Conservation (phyloP, 2,329 filamentous ascomycete species). For the Hypomyces perniciosus region DNA sequence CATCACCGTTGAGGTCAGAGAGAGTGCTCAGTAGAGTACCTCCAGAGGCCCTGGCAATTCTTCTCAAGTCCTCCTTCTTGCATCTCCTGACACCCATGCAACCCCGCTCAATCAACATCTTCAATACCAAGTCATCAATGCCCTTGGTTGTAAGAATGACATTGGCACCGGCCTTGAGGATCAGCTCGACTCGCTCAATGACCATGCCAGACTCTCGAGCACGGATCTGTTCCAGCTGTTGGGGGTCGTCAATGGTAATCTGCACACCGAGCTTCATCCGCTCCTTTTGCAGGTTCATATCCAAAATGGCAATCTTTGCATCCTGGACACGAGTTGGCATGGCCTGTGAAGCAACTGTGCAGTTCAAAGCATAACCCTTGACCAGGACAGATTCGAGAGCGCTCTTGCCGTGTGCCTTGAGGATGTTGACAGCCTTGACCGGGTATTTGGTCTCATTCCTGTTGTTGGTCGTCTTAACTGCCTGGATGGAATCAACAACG, state of each 20-base stretch:
- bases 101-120: constrained; percentile 88
- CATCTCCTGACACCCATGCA: constrained; percentile 94
- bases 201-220: constrained; percentile 90
- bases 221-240: constrained; percentile 95
- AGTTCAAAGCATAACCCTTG: constrained; percentile 97
- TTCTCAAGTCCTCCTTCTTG: constrained; percentile 96
- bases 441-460: constrained; percentile 91
- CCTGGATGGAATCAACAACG: constrained; percentile 92
- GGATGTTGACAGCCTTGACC: constrained; percentile 97
- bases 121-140: constrained; percentile 92
- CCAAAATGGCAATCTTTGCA: constrained; percentile 92
- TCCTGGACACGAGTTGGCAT: constrained; percentile 91
- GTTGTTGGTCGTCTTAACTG: constrained; percentile 90
- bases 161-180: constrained; percentile 93
- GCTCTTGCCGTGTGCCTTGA: constrained; percentile 97
- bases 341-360: constrained; percentile 94
- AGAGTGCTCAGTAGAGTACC: constrained; percentile 89
- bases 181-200: constrained; percentile 91
- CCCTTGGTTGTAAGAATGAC: constrained; percentile 96
- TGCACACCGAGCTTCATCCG: constrained; percentile 98
- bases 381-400: constrained; percentile 81
- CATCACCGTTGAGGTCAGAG: constrained; percentile 94
- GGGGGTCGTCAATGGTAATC: constrained; percentile 94
- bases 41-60: constrained; percentile 93
- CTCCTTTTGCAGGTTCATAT: constrained; percentile 99